Evolutionary conservation across 169 alveolate species (phyloP).

Genomic region (Eimeria necatrix): DNA sequence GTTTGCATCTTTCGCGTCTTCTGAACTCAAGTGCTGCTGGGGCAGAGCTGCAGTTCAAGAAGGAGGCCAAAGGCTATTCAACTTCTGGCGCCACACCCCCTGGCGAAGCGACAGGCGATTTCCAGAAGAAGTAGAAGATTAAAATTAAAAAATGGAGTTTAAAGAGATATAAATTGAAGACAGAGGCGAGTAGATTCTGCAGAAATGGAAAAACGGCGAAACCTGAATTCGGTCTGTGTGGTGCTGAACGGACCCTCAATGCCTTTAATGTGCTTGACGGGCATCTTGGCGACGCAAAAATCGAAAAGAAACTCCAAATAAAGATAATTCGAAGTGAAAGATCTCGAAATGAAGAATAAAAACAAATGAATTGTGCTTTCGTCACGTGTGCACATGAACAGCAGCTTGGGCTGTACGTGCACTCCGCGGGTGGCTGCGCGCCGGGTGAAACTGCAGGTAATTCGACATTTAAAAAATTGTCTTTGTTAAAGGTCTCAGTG

Average conservation of each 20-base stretch:
- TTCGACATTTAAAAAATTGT: neutral
- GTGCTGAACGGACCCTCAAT: slow-evolving; percentile 14
- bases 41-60: no score
- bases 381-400: neutral
- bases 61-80: no score
- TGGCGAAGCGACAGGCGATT: no score
- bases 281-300: neutral
- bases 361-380: neutral
- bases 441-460: neutral
- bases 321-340: neutral
- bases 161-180: neutral
- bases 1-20: no score
- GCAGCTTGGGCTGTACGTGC: slow-evolving; percentile 16
- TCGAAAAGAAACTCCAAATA: neutral
- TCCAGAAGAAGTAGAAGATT: no score
- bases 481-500: neutral
- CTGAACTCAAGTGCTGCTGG: no score
- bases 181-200: no score
- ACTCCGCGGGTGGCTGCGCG: slow-evolving; percentile 20
- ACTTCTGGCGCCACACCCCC: no score
- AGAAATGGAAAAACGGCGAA: no score
- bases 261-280: slow-evolving; percentile 18
- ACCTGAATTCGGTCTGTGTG: neutral
- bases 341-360: neutral
- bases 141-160: neutral